Evolutionary conservation across 176 grass and related monocot species (phyloP).

Genomic region (Phyllostachys edulis): DNA sequence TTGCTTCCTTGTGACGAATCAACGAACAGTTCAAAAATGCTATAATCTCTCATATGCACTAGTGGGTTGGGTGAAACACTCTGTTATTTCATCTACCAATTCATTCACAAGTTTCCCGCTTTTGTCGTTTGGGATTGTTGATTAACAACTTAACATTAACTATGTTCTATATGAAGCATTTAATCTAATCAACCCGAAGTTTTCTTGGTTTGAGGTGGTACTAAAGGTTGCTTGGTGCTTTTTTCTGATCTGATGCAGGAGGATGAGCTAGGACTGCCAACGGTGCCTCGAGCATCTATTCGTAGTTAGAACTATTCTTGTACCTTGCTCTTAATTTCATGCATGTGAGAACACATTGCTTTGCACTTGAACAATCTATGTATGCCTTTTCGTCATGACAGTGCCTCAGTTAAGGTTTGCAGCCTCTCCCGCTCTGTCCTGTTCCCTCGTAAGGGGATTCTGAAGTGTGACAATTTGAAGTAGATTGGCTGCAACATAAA

Average conservation of each 20-base stretch:
- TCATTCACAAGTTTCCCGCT: not conserved
- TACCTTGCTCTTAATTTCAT: constrained; percentile 11
- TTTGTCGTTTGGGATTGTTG: not conserved
- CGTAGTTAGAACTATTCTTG: constrained; percentile 48
- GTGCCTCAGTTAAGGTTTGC: not conserved
- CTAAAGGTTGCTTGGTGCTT: not conserved
- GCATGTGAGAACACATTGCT: constrained; percentile 16
- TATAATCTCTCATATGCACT: not conserved
- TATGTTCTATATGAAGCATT: not conserved
- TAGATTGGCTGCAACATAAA: not conserved
- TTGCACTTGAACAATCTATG: constrained; percentile 28
- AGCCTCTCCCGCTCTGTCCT: not conserved
- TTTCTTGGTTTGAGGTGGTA: not conserved
- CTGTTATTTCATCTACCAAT: not conserved
- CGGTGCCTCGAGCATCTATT: constrained; percentile 71
- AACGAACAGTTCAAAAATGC: not conserved
- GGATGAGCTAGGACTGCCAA: constrained; percentile 74
- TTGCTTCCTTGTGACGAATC: not conserved
- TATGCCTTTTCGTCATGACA: constrained; percentile 13
- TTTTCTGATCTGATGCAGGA: constrained; percentile 53
- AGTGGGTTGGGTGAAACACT: not conserved
- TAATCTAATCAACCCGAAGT: not conserved
- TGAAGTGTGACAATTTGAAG: not conserved
- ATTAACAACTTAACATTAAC: not conserved
- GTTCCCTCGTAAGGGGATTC: not conserved